These are phyloP conservation scores for Mikania micrantha DNA, from an alignment of 129 eudicot species.

Conservation along the genomic window DNA sequence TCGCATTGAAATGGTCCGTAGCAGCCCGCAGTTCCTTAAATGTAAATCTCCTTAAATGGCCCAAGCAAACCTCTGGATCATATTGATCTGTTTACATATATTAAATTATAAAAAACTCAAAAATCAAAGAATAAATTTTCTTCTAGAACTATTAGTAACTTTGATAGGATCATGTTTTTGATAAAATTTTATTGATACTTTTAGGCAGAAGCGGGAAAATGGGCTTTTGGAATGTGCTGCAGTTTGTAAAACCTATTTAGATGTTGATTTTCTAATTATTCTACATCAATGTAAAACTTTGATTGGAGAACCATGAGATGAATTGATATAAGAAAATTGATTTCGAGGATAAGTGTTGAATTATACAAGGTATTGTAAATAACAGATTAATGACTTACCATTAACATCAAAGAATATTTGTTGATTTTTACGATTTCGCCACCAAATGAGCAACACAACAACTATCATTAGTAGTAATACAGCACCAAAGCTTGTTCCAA, in stretches of 20 bases:
- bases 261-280: background rate
- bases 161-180: background rate
- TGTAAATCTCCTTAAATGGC: constrained; percentile 67
- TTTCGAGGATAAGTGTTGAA: background rate
- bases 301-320: background rate
- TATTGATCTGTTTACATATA: constrained; percentile 65
- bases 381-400: constrained; percentile 40
- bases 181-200: background rate
- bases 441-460: constrained; percentile 55
- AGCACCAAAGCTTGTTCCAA: constrained; percentile 75
- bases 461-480: constrained; percentile 36
- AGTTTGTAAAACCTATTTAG: background rate
- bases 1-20: constrained; percentile 71
- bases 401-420: constrained; percentile 94
- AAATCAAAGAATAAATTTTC: background rate
- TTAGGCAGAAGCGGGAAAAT: background rate
- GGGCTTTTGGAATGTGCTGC: too few relatives aligned
- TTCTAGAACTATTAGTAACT: background rate
- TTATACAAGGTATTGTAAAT: background rate
- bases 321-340: background rate
- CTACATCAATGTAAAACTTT: background rate
- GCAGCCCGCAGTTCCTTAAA: constrained; percentile 87
- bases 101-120: background rate
- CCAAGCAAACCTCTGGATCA: constrained; percentile 86
- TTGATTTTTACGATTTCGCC: constrained; percentile 78